phyloP scores from a whole-genome alignment of 257 asterid genomes.

The Gardenia jasminoides region DNA sequence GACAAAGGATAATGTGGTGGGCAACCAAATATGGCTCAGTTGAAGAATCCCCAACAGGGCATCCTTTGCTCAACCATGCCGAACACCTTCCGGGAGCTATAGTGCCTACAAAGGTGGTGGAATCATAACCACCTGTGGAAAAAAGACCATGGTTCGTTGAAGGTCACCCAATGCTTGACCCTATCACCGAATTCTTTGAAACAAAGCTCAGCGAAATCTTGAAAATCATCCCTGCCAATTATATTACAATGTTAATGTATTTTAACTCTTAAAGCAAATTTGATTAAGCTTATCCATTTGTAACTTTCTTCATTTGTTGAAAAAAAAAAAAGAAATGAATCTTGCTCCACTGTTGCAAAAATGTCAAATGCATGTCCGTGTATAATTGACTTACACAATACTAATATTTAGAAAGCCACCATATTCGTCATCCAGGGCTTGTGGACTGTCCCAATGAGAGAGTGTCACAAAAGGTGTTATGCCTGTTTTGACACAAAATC shows the following conservation, averaged over 20 bases:
- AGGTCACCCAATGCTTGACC: constrained; percentile 54
- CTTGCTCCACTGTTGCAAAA: too few species aligned
- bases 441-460: constrained; percentile 77
- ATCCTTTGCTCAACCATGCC: constrained; percentile 20
- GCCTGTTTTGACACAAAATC: constrained; percentile 26
- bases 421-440: constrained; percentile 69
- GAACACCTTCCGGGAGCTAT: constrained; percentile 61
- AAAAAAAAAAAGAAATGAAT: too few species aligned
- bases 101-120: constrained; percentile 27
- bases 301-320: too few species aligned
- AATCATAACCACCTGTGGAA: constrained; percentile 40
- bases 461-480: constrained; percentile 57
- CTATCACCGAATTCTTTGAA: constrained; percentile 57
- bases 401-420: constrained; percentile 54
- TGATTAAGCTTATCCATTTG: too few species aligned
- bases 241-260: too few species aligned
- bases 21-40: constrained; percentile 58
- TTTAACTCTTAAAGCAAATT: too few species aligned
- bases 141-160: constrained; percentile 44
- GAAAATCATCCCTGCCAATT: constrained; percentile 34
- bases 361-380: too few species aligned
- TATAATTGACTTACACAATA: constrained; percentile 44
- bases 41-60: constrained; percentile 40
- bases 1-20: constrained; percentile 45
- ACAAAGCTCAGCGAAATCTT: constrained; percentile 39